A percentile compares a stretch with the other conserved stretches of the same genome.
Evolutionary conservation across 1,139 yeast genomes (phyloP).

Genomic region (Blastobotrys petasosporus): DNA sequence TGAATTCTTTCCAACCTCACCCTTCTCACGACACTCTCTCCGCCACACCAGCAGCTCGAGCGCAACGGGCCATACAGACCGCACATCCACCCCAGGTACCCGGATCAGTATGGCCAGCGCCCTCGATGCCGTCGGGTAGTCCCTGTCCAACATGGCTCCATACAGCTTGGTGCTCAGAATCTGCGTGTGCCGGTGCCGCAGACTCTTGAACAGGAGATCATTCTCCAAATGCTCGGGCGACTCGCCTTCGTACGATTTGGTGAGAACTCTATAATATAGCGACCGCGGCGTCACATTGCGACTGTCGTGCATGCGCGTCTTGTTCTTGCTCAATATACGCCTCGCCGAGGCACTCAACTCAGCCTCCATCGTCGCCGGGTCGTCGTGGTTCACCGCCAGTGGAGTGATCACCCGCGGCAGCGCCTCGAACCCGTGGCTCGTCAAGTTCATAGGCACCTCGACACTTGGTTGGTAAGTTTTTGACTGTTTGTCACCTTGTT

Average conservation of each 20-base stretch:
- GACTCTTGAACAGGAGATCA: slow-evolving; percentile 12
- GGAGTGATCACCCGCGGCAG: slow-evolving; percentile 17
- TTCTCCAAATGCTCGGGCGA: slow-evolving; percentile 9
- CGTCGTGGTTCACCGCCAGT: slow-evolving; percentile 11
- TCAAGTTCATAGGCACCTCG: slow-evolving; percentile 10
- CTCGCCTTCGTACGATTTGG: background rate
- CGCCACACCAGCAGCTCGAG: slow-evolving; percentile 34
- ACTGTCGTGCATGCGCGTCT: slow-evolving; percentile 1
- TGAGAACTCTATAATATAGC: slow-evolving; percentile 8
- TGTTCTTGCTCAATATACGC: slow-evolving; percentile 10
- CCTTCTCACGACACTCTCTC: slow-evolving; percentile 17
- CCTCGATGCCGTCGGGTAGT: slow-evolving; percentile 41
- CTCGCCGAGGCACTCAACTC: slow-evolving; percentile 9
- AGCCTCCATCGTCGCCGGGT: slow-evolving; percentile 9
- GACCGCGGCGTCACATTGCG: slow-evolving; percentile 4
- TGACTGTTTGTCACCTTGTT: background rate
- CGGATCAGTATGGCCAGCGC: slow-evolving; percentile 40
- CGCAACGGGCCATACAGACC: slow-evolving; percentile 46
- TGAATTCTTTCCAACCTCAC: background rate
- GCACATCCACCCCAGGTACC: slow-evolving; percentile 39
- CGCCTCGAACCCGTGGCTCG: slow-evolving; percentile 15
- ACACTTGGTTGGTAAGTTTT: background rate
- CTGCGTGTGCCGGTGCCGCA: slow-evolving; percentile 23
- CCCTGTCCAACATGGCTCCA: slow-evolving; percentile 34
- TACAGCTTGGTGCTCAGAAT: slow-evolving; percentile 22